Evolutionary conservation across 164 flowering plant genomes (phyloP).

Genomic region (Stephania yunnanensis): DNA sequence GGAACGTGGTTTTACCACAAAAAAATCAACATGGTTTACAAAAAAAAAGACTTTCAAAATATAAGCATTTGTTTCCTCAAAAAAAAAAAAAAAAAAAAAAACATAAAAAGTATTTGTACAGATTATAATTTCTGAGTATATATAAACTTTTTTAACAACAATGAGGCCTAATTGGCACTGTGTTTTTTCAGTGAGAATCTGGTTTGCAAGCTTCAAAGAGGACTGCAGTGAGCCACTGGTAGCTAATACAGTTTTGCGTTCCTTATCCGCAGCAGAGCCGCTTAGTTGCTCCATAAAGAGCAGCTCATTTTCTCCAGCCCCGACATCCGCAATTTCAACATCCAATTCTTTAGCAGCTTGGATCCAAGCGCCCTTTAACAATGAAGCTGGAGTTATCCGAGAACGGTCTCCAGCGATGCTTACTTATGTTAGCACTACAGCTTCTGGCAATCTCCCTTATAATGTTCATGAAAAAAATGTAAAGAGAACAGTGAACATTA

Average conservation of each 20-base stretch:
- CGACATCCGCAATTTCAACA: conserved; percentile 23
- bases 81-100: no score
- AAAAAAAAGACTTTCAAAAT: no score
- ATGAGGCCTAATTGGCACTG: conserved; percentile 32
- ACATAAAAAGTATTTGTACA: no score
- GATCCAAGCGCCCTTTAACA: conserved; percentile 53
- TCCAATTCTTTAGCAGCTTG: conserved; percentile 47
- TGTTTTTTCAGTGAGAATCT: conserved; percentile 33
- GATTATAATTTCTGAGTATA: no score
- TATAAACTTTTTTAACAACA: no score
- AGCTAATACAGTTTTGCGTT: conserved; percentile 25
- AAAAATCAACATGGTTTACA: no score
- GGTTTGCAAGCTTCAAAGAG: conserved; percentile 37
- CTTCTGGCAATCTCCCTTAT: conserved; percentile 48
- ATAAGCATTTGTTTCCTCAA: no score
- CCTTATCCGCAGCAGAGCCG: conserved; percentile 9
- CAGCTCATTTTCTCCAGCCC: conserved; percentile 16
- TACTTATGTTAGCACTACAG: conserved; percentile 61
- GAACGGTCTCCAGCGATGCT: conserved; percentile 62
- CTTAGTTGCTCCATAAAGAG: conserved; percentile 11
- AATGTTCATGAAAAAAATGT: background rate
- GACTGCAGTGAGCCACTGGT: conserved; percentile 31
- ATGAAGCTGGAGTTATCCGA: conserved; percentile 50
- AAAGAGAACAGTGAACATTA: no score
- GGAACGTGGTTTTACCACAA: no score